Evolutionary conservation across 2,329 filamentous ascomycete genomes (phyloP).

Genomic region (Thelonectria discophora): DNA sequence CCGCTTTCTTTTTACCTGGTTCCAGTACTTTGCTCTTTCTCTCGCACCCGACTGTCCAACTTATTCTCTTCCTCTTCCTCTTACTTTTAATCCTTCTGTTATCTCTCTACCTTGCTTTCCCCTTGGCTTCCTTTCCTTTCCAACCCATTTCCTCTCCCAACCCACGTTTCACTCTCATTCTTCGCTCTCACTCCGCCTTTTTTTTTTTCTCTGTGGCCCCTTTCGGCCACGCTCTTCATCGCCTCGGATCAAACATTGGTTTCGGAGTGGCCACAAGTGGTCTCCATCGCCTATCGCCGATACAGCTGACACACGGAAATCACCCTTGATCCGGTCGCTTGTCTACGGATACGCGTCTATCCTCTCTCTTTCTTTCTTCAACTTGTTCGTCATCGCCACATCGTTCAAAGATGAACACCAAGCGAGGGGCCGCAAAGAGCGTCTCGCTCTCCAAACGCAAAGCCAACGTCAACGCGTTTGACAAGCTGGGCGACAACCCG

Average conservation of each 20-base stretch:
- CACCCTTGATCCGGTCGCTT: constrained; percentile 16
- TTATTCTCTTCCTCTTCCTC: constrained; percentile 15
- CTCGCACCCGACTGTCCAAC: constrained; percentile 9
- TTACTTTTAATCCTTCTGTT: constrained; percentile 15
- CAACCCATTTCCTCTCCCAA: constrained; percentile 15
- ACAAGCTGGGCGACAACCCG: constrained; percentile 46
- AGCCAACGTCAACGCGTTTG: constrained; percentile 48
- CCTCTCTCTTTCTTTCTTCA: neutral
- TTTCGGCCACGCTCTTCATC: neutral
- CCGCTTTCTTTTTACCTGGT: constrained; percentile 11
- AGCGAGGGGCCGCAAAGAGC: constrained; percentile 44
- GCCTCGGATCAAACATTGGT: neutral
- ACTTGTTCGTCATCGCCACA: neutral
- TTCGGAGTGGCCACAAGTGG: constrained; percentile 8
- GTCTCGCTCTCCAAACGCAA: constrained; percentile 47
- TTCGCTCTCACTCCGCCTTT: constrained; percentile 10
- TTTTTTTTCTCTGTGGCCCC: constrained; percentile 5
- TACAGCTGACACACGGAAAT: constrained; percentile 24
- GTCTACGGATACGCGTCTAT: neutral
- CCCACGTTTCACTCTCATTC: neutral
- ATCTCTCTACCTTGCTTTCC: neutral
- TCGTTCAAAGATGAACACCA: constrained; percentile 41
- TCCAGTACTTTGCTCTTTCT: constrained; percentile 17
- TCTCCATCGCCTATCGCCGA: constrained; percentile 20
- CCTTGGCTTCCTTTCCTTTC: constrained; percentile 20